These are phyloP conservation scores for Pontederia paniculata DNA, from an alignment of 176 grass and related monocot species.

Conservation along the genomic window DNA sequence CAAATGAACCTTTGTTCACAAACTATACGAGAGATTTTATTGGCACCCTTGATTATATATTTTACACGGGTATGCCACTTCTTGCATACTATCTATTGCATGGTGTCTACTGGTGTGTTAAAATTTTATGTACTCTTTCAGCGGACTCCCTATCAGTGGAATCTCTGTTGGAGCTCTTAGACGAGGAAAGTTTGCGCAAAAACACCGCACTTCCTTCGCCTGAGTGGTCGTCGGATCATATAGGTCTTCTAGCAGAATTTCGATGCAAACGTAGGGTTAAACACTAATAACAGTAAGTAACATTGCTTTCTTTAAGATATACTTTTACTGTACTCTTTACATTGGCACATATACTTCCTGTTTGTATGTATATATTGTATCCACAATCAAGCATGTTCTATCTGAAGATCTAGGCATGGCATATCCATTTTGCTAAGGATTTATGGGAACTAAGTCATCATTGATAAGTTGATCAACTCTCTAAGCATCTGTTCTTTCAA, in stretches of 20 bases:
- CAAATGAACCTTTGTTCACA: conserved; percentile 97
- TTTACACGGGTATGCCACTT: conserved; percentile 72
- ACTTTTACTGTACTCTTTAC: background rate
- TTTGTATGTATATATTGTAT: too few species aligned
- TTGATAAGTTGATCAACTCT: too few species aligned
- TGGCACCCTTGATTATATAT: conserved; percentile 93
- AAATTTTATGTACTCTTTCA: conserved; percentile 26
- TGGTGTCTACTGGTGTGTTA: background rate
- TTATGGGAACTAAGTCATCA: too few species aligned
- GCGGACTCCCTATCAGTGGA: conserved; percentile 94
- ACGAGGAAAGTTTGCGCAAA: conserved; percentile 96
- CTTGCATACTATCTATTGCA: background rate
- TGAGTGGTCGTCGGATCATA: conserved; percentile 98
- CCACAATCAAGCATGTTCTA: too few species aligned
- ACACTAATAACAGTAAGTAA: conserved; percentile 54
- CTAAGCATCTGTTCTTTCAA: too few species aligned
- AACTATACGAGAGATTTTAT: conserved; percentile 96
- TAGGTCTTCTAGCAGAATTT: conserved; percentile 94
- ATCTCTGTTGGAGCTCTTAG: conserved; percentile 88
- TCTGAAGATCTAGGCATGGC: too few species aligned
- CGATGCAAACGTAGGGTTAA: conserved; percentile 89
- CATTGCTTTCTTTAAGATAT: background rate
- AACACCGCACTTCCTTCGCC: conserved; percentile 93
- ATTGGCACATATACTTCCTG: too few species aligned
- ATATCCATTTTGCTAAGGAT: too few species aligned